These are phyloP conservation scores for Austropuccinia psidii DNA, from an alignment of 1,284 basidiomycete species.

Conservation along the genomic window DNA sequence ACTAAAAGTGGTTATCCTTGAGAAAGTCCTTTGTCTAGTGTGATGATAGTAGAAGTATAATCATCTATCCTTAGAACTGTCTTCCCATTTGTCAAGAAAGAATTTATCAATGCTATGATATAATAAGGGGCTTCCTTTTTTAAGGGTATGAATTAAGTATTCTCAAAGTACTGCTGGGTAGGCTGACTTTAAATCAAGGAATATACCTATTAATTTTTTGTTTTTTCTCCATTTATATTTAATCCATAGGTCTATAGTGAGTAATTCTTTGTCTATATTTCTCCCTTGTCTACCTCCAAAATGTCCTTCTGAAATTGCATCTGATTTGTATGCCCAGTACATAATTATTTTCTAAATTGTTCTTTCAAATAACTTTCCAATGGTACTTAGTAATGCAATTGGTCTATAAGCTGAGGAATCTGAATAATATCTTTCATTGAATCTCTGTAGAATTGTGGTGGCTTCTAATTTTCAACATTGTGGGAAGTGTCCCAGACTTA, in stretches of 20 bases:
- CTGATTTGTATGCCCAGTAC: neutral
- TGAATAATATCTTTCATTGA: neutral
- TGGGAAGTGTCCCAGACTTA: neutral
- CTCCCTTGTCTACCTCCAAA: neutral
- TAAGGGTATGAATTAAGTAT: neutral
- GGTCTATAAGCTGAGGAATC: slow-evolving; percentile 7
- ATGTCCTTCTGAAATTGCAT: neutral
- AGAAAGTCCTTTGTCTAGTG: neutral
- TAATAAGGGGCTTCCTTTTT: neutral
- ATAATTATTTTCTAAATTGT: neutral
- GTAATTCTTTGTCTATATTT: neutral
- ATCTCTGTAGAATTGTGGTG: neutral
- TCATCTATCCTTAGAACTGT: neutral
- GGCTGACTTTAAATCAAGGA: slow-evolving; percentile 21
- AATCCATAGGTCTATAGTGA: neutral
- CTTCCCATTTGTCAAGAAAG: neutral
- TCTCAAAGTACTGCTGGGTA: neutral
- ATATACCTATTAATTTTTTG: neutral
- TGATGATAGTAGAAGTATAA: neutral
- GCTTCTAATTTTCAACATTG: neutral
- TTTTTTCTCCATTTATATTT: slow-evolving; percentile 16
- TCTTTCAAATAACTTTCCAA: slow-evolving; percentile 17
- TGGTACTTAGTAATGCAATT: neutral
- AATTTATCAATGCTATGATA: neutral
- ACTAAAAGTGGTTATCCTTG: slow-evolving; percentile 7